phyloP scores from a whole-genome alignment of 2,329 filamentous ascomycete genomes.

The Colletotrichum nymphaeae region DNA sequence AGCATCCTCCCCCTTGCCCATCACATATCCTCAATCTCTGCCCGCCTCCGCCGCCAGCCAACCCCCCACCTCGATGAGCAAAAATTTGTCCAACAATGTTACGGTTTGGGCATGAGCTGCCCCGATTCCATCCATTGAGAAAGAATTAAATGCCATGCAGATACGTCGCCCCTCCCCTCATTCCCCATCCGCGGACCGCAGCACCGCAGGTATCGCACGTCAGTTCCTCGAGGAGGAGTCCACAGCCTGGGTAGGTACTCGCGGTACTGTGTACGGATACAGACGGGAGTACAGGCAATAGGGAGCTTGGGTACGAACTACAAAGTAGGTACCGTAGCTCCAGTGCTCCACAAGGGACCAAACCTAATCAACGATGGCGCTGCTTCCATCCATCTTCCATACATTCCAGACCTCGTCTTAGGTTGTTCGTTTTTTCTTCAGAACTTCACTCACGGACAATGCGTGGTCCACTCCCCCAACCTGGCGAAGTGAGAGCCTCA shows the following conservation, averaged over 20 bases:
- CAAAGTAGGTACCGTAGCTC: neutral
- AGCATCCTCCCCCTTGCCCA: neutral
- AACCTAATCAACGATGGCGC: conserved; percentile 4
- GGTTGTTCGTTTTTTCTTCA: neutral
- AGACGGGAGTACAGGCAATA: too few species aligned
- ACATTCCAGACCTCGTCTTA: conserved; percentile 2
- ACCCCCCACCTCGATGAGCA: neutral
- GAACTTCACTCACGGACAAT: too few species aligned
- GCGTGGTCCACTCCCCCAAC: conserved; percentile 4
- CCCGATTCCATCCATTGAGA: neutral
- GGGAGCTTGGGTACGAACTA: too few species aligned
- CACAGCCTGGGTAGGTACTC: too few species aligned
- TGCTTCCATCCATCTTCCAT: conserved; percentile 23
- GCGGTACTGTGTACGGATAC: too few species aligned
- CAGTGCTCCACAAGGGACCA: neutral
- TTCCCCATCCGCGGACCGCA: neutral
- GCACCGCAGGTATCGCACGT: neutral
- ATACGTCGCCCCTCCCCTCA: neutral
- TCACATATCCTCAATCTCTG: neutral
- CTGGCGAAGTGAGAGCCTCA: conserved; percentile 24
- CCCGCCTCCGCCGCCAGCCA: too few species aligned
- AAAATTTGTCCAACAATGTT: neutral
- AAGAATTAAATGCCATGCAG: neutral
- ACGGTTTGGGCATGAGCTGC: neutral
- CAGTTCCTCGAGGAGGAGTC: neutral